A percentile compares a stretch with the other conserved stretches of the same genome.
phyloP scores from a whole-genome alignment of 108 stramenopile species.

The Skeletonema potamos region DNA sequence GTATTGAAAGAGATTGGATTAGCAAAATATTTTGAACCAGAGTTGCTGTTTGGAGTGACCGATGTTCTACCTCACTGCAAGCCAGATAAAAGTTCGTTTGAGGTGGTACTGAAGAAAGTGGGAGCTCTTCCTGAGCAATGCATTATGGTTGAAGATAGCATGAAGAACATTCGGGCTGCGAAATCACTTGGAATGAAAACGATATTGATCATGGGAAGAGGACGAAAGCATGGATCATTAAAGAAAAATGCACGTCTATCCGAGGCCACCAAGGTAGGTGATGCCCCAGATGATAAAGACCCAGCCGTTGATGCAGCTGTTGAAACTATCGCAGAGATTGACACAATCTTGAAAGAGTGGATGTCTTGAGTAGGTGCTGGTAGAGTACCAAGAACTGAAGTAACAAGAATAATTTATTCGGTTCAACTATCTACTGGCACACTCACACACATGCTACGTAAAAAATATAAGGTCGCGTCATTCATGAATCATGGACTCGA shows the following conservation, averaged over 20 bases:
- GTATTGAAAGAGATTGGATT: slow-evolving; percentile 66
- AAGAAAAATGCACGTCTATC: slow-evolving; percentile 6
- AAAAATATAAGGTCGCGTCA: not conserved
- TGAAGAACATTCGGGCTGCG: slow-evolving; percentile 83
- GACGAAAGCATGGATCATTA: slow-evolving; percentile 10
- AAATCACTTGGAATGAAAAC: slow-evolving; percentile 79
- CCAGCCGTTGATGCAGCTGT: slow-evolving; percentile 70
- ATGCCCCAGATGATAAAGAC: slow-evolving; percentile 56
- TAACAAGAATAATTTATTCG: not conserved
- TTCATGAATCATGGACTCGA: not conserved
- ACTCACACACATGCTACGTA: too few relatives aligned
- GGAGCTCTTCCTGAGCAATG: slow-evolving; percentile 54
- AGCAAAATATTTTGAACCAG: slow-evolving; percentile 55
- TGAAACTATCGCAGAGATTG: slow-evolving; percentile 60
- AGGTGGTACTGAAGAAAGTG: slow-evolving; percentile 54
- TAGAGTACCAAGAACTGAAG: not conserved
- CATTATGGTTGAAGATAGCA: slow-evolving; percentile 86
- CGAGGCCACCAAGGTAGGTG: slow-evolving; percentile 59
- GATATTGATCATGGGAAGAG: slow-evolving; percentile 60
- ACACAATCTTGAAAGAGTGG: slow-evolving; percentile 44
- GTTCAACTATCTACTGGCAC: not conserved
- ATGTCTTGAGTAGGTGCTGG: slow-evolving; percentile 9
- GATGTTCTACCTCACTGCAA: slow-evolving; percentile 86
- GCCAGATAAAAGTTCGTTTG: slow-evolving; percentile 76
- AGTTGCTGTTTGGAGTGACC: slow-evolving; percentile 72